Conservation (phyloP, 1,139 yeast genomes). For the Wickerhamomyces sp. region DNA sequence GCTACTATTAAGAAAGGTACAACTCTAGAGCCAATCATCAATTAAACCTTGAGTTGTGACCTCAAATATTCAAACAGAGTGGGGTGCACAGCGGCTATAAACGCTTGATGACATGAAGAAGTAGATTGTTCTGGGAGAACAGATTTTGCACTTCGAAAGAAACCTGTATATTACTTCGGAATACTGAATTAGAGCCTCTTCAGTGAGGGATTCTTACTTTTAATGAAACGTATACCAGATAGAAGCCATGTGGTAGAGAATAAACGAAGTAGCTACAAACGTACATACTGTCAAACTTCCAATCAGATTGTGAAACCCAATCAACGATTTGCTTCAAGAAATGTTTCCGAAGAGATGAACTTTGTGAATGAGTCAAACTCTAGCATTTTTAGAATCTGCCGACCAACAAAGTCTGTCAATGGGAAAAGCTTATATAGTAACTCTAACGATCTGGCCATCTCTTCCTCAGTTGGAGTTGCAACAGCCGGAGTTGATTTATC, state of each 20-base stretch:
- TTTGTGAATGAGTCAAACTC: constrained; percentile 72
- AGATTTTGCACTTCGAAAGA: too few relatives aligned
- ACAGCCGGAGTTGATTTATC: neutral
- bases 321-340: constrained; percentile 23
- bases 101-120: too few relatives aligned
- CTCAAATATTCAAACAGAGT: neutral
- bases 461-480: constrained; percentile 22
- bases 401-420: constrained; percentile 38
- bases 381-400: constrained; percentile 56
- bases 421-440: constrained; percentile 34
- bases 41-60: neutral
- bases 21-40: constrained; percentile 60
- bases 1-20: constrained; percentile 97
- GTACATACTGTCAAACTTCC: neutral
- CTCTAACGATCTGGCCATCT: constrained; percentile 27
- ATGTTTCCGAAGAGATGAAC: constrained; percentile 44
- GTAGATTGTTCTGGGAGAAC: too few relatives aligned
- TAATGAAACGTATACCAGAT: too few relatives aligned
- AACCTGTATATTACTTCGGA: too few relatives aligned
- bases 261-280: neutral
- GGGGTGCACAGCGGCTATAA: too few relatives aligned
- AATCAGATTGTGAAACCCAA: too few relatives aligned
- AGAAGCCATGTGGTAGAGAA: too few relatives aligned
- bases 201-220: too few relatives aligned
- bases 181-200: too few relatives aligned